Base-by-base conservation (phyloP, 306 rosid genomes). In the Trifolium repens region DNA sequence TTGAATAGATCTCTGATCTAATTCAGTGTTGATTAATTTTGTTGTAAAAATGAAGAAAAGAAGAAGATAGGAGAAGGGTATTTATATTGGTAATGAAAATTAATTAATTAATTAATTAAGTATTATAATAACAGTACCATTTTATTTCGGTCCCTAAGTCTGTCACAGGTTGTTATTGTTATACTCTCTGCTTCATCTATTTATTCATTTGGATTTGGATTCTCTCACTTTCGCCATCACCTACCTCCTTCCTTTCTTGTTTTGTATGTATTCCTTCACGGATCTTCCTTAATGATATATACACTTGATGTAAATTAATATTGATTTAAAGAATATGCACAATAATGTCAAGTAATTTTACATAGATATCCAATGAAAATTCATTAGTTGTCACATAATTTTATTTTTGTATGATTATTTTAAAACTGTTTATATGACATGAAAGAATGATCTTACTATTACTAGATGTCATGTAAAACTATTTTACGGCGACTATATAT, bases 1-100 rank as follows among this genome's bases (percentile, higher is more conserved):
- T 17, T 69, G 40, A 73, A 76, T 32, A 32, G 35, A 32, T 32
- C 35, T 78, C 66, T 42, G 78, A 59, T 60, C 67, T 50, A 50
- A 49, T 15, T 50, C 8, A 15, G 8, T 50, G 55, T 46, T 49
- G 9, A 49, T 49, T 49, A 15, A 15, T 15, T 49, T 10, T 15
- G 22, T n/a, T 52, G 26, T 52, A 2, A 16, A n/a, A 16, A 52
- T 52, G 26, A 52, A 52, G 58, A n/a, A 50, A 9, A 27, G 32
- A 40, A 58, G 47, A 14, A 49, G 52, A 39, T 34, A 15, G 12
- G n/a, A 15, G 3, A 10, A 52, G 12, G 26, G 58, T 52, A 16
- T 52, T 7, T 52, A 52, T 52, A 52, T 52, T 52, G 26, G 26
- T 42, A 39, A 2, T 42, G 4, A 52, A 9, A n/a, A 2, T 17